Conservation (phyloP, 2,329 filamentous ascomycete genomes). For the Orbilia quercus region DNA sequence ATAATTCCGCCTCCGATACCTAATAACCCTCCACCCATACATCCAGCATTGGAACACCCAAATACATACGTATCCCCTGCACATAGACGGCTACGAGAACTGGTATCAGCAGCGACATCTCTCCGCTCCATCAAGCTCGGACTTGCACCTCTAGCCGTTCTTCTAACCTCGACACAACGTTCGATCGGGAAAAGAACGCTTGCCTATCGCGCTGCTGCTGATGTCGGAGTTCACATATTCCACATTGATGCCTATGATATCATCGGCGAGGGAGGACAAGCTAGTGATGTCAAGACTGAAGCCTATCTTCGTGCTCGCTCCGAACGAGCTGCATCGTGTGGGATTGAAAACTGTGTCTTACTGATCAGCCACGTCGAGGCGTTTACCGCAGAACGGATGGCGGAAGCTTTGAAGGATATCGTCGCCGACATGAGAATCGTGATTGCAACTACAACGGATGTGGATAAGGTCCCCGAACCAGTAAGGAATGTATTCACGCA, state of each 20-base stretch:
- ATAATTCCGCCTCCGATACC: slow-evolving; percentile 74
- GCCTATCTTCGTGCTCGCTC: slow-evolving; percentile 87
- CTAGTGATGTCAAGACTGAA: slow-evolving; percentile 93
- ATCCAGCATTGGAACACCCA: slow-evolving; percentile 66
- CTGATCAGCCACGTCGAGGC: slow-evolving; percentile 92
- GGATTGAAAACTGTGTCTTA: slow-evolving; percentile 81
- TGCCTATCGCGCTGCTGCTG: slow-evolving; percentile 80
- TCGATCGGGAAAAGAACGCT: slow-evolving; percentile 91
- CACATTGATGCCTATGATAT: slow-evolving; percentile 92
- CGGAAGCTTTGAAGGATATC: slow-evolving; percentile 84
- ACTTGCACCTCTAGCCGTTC: slow-evolving; percentile 86
- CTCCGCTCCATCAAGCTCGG: slow-evolving; percentile 85
- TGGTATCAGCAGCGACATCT: slow-evolving; percentile 89
- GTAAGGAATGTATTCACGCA: slow-evolving; percentile 93
- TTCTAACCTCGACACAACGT: slow-evolving; percentile 90
- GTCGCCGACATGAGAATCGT: slow-evolving; percentile 82
- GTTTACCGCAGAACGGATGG: slow-evolving; percentile 87
- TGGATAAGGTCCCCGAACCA: slow-evolving; percentile 87
- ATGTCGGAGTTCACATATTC: slow-evolving; percentile 91
- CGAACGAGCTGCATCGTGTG: slow-evolving; percentile 88
- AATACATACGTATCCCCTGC: slow-evolving; percentile 70
- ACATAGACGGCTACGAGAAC: slow-evolving; percentile 79
- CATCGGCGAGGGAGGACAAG: slow-evolving; percentile 86
- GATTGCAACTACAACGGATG: slow-evolving; percentile 92
- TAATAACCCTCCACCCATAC: slow-evolving; percentile 69